phyloP scores from a whole-genome alignment of 208 protist genomes.

The Leishmania tropica region DNA sequence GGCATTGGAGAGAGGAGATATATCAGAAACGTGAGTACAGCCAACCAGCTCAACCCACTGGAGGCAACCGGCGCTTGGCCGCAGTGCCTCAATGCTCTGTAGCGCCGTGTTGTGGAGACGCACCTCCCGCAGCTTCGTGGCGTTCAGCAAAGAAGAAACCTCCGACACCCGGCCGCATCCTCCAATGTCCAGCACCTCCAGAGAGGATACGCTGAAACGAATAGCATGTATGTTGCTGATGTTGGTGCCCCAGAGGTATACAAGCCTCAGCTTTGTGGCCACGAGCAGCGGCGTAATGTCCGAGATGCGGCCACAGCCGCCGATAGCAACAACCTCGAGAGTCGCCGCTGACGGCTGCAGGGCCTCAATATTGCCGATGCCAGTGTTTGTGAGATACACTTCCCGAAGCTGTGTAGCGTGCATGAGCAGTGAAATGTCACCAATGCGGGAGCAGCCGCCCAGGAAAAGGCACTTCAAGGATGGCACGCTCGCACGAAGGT shows the following conservation, averaged over 20 bases:
- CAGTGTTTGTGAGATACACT: conserved; percentile 13
- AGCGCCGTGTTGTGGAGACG: conserved; percentile 14
- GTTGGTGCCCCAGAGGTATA: conserved; percentile 15
- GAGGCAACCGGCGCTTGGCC: background rate
- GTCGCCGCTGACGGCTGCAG: background rate
- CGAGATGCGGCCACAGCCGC: conserved; percentile 9
- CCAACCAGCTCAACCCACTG: conserved; percentile 4
- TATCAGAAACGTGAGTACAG: conserved; percentile 2
- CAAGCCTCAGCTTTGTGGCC: background rate
- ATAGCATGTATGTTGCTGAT: conserved; percentile 7
- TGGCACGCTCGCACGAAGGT: background rate
- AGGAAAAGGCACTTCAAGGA: conserved; percentile 11
- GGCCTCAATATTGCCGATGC: conserved; percentile 1
- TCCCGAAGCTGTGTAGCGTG: conserved; percentile 7
- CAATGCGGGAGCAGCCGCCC: conserved; percentile 5
- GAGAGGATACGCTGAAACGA: background rate
- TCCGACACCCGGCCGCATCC: background rate
- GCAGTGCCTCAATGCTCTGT: conserved; percentile 6
- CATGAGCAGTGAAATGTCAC: conserved; percentile 2
- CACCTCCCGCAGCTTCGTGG: conserved; percentile 11
- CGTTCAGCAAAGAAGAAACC: background rate
- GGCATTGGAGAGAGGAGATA: conserved; percentile 8
- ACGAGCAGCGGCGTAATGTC: background rate
- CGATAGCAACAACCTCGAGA: conserved; percentile 14
- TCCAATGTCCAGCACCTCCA: conserved; percentile 12